Evolutionary conservation across 176 grass and related monocot genomes (phyloP), one percentile per base, ranked within the genome.

Genomic region (Paspalum notatum): DNA sequence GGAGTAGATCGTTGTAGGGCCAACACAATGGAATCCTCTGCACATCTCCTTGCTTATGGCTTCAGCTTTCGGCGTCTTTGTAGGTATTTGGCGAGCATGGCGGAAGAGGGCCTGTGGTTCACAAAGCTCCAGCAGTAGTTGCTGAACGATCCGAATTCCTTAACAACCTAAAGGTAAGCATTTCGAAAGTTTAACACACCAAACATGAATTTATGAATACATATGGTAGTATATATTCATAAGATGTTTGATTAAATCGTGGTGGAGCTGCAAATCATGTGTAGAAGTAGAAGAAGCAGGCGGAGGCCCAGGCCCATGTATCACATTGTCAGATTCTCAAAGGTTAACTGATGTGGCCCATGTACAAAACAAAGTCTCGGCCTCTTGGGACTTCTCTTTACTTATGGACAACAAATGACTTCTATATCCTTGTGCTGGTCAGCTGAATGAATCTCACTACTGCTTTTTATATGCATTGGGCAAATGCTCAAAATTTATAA

Each of bases 51-150:
- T 91, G 91, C 88, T 94, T 41, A 94, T 81, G 32, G 71, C 68
- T 80, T 94, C 85, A 24, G 91, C 84, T 91, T 88, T 94, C 9
- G 85, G 88, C 1, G 79, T 91, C 83, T 83, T 94, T 46, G 60
- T 85, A 40, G 85, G 91, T 21, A 94, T 85, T 58, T 78, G 85
- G 45, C 80, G 88, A 59, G 82, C 60, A 48, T 88, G 64, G 48
- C 76, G 85, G 82, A 88, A 88, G 62, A 53, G 20, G 82, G 76
- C 38, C 21, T 94, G 52, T 88, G 83, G 79, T 91, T 88, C 42
- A 91, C 85, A 72, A 94, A 91, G 75, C 77, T 80, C 88, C 91
- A 94, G 41, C 82, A 86, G 51, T 94, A 94, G 65, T 88, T 74
- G 79, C 60, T 78, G 59, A 94, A 94, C 44, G 88, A 88, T 46